Percentiles rank a stretch among this genome's conserved stretches.
phyloP scores from a whole-genome alignment of 805 yeast genomes.

The Metschnikowia arizonensis region DNA sequence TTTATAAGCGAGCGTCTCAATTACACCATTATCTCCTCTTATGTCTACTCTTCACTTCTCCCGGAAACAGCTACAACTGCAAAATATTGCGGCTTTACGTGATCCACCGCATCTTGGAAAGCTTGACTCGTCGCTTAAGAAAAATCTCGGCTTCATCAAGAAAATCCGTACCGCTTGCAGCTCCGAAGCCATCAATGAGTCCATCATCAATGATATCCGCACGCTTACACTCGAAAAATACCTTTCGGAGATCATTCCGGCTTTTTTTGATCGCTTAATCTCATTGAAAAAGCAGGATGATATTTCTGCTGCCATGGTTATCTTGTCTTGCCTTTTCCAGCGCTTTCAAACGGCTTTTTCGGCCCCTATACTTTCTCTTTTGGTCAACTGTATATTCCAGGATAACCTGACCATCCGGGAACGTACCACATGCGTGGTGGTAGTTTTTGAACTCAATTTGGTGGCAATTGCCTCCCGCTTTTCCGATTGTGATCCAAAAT shows the following conservation, averaged over 20 bases:
- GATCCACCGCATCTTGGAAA: constrained; percentile 19
- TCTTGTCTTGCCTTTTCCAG: constrained; percentile 72
- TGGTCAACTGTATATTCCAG: constrained; percentile 11
- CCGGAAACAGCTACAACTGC: neutral
- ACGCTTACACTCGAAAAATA: constrained; percentile 69
- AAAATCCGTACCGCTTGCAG: constrained; percentile 55
- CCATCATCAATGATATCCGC: constrained; percentile 56
- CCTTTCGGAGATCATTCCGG: constrained; percentile 61
- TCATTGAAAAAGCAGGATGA: constrained; percentile 55
- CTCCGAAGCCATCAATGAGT: constrained; percentile 36
- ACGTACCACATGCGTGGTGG: constrained; percentile 11
- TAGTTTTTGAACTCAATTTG: constrained; percentile 14
- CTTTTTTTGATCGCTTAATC: constrained; percentile 58
- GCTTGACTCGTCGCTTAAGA: constrained; percentile 74
- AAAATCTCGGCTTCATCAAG: constrained; percentile 74
- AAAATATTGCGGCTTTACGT: neutral
- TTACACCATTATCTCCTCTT: neutral
- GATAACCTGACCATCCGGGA: constrained; percentile 5
- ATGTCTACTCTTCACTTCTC: neutral
- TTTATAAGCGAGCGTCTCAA: neutral
- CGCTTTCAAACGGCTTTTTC: constrained; percentile 44
- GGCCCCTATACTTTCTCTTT: constrained; percentile 10
- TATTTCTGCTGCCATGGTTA: constrained; percentile 57
- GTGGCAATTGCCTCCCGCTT: constrained; percentile 12
- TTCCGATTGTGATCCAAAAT: constrained; percentile 11